Percentiles rank a stretch among this genome's conserved stretches.
These are phyloP conservation scores for Arthrobotrys musiformis DNA, from an alignment of 2,329 filamentous ascomycete species.

Conservation along the genomic window DNA sequence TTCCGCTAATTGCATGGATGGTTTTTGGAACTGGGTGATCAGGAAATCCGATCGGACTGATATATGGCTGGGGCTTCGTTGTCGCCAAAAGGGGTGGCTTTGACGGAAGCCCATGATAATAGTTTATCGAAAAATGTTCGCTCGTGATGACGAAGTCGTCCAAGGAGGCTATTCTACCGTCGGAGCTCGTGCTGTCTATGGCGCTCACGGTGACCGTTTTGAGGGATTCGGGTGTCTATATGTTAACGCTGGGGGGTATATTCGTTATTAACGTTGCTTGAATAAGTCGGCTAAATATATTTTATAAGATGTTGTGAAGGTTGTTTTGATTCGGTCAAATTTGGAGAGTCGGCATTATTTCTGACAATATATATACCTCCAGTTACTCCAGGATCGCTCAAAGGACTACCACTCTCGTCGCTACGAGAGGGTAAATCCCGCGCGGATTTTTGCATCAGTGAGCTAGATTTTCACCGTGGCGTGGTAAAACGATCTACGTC, in stretches of 20 bases:
- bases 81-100: not conserved
- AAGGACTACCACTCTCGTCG: not conserved
- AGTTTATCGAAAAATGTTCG: not conserved
- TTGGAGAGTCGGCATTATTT: not conserved
- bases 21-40: not conserved
- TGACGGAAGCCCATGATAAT: slow-evolving; percentile 1
- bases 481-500: not conserved
- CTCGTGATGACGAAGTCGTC: not conserved
- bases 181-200: not conserved
- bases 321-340: not conserved
- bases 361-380: not conserved
- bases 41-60: not conserved
- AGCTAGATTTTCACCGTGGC: not conserved
- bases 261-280: not conserved
- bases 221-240: not conserved
- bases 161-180: not conserved
- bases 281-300: not conserved
- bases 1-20: not conserved
- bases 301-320: not conserved
- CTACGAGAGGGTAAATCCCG: not conserved
- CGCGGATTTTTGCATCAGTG: not conserved
- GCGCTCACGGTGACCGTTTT: not conserved
- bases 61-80: not conserved
- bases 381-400: not conserved
- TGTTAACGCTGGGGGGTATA: not conserved